Percentiles rank a stretch among this genome's conserved stretches.
phyloP scores from a whole-genome alignment of 306 rosid genomes.

The Castanospermum australe region DNA sequence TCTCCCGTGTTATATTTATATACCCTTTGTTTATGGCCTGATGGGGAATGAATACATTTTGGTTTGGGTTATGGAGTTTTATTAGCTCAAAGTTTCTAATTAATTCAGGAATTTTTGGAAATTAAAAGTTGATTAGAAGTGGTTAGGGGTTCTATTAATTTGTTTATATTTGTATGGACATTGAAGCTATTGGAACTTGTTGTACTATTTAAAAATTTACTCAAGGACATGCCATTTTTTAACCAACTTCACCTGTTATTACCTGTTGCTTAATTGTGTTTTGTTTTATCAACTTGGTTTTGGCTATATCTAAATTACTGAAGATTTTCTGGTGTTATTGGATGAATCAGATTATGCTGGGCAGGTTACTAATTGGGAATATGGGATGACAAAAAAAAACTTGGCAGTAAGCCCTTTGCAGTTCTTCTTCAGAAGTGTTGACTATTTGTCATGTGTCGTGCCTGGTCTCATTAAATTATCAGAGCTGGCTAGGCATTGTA shows the following conservation, averaged over 20 bases:
- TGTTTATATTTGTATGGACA: no score
- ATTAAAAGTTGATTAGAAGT: no score
- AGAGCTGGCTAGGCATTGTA: slow-evolving; percentile 50
- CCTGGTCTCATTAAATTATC: slow-evolving; percentile 1
- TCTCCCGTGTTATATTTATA: not conserved
- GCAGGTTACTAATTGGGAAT: not conserved
- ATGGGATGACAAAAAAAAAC: not conserved
- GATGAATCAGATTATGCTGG: not conserved
- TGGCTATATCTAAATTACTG: not conserved
- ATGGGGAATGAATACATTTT: not conserved
- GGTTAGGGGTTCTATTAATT: no score
- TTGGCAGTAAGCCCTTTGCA: not conserved
- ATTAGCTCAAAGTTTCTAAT: not conserved
- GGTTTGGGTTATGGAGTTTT: not conserved
- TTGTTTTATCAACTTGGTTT: not conserved
- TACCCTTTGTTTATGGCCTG: not conserved
- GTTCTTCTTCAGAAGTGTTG: not conserved
- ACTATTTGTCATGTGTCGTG: not conserved
- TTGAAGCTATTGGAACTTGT: no score
- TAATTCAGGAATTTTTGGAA: no score
- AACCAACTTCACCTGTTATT: not conserved
- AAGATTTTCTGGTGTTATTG: not conserved
- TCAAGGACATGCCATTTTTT: no score
- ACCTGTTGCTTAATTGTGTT: not conserved
- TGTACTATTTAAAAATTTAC: no score